Evolutionary conservation across 192 early-diverging fungal genomes (phyloP), one percentile per base, ranked within the genome.

Genomic region (Podila minutissima): DNA sequence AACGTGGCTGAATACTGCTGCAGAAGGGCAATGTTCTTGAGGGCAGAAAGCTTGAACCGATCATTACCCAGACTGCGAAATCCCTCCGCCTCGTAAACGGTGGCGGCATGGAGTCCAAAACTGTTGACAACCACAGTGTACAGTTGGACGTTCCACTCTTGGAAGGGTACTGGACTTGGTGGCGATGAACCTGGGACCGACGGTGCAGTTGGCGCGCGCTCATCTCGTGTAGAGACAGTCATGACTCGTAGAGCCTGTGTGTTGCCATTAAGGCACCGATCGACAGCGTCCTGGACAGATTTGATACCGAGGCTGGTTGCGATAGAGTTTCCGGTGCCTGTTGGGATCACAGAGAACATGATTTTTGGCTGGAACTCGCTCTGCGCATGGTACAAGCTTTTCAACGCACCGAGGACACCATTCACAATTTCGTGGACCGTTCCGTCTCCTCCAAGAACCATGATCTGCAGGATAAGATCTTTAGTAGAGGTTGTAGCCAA

Each of bases 21-120:
- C 37, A 88, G 51, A 17, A 74, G 53, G 2, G 59, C 46, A 11
- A 86, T 50, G 8, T 86, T 74, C 33, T 77, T 76, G 41, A 72
- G 48, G 0, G 83, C 85, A 17, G 84, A 70, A 26, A 83, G 31
- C 35, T 75, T 77, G 51, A 88, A 88, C 2, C 87, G 75, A 5
- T 46, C 61, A 41, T 88, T 88, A 1, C 87, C 87, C 51, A 88
- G 64, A 28, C 63, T 46, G 12, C 83, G 75, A 4, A 82, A 59
- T 12, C 69, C 81, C 12, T 83, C 65, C 13, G 85, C 69, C 31
- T 88, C 84, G 38, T 67, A 59, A 13, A 88, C 87, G 31, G 86
- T 83, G 53, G 84, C 76, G 29, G 83, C 82, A 67, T 88, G 87
- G 19, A 88, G 77, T n/a, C 87, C 87, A 73, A 83, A 88, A 33